Evolutionary conservation across 169 alveolate species (phyloP), one percentile per base, ranked within the genome.

Genomic region (Eimeria praecox): DNA sequence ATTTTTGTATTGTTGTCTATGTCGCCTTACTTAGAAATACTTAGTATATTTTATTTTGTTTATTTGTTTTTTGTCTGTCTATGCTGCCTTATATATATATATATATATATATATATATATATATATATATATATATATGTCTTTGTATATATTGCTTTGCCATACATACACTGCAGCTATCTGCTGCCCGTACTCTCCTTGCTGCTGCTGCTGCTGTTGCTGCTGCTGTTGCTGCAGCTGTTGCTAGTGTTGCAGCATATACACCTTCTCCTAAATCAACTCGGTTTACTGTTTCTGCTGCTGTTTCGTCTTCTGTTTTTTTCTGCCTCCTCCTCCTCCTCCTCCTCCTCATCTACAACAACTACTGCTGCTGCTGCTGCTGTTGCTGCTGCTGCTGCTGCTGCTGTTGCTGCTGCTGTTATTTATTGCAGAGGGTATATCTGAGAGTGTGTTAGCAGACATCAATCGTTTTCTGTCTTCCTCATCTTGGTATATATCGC

Each of bases 401-500:
- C 77, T 95, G 30, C 85, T 94, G 64, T 75, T 49, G 5, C 5
- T 49, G 56, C 56, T 49, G 20, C 30, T 59, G 69, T 59, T 59
- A n/a, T 12, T 73, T 95, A 20, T 77, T 94, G 46, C 94, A 97
- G 96, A 95, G 42, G 95, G 95, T n/a, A 92, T 95, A 10, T 90
- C 96, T 18, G 96, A 95, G 95, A 66, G 82, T 35, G 38, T 95
- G 44, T 35, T 62, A 27, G 91, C 49, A 4, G 96, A 95, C 66
- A 62, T 85, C n/a, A 38, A 0, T 24, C 54, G 90, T 46, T 95
- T 95, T 90, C 71, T 95, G 52, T 33, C 66, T 40, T 44, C 92
- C 14, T 59, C 96, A 2, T 35, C 33, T 30, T 97, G 98, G 98
- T 98, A 98, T 38, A 62, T 96, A 20, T 95, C 90, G 54, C 86